These are phyloP conservation scores for Ceratocystiopsis minuta DNA, from an alignment of 2,329 filamentous ascomycete species.

Conservation along the genomic window DNA sequence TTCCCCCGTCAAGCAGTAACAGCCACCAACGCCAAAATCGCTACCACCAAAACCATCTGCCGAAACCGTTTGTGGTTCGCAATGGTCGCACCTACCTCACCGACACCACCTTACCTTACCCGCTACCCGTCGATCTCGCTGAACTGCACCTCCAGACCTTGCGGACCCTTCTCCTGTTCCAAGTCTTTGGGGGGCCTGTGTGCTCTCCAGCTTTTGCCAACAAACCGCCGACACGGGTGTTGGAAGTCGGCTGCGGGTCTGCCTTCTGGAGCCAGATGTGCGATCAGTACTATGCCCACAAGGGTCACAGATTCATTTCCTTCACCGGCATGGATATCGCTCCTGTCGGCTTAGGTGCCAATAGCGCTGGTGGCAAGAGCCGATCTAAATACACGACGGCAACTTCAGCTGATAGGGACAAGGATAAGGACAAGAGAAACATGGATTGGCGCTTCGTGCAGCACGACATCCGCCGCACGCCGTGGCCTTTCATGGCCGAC, in stretches of 20 bases:
- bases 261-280: constrained; percentile 84
- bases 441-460: constrained; percentile 82
- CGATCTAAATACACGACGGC: neutral
- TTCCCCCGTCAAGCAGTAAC: neutral
- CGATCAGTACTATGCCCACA: constrained; percentile 52
- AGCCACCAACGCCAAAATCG: too few species aligned
- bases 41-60: too few species aligned
- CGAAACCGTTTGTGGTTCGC: constrained; percentile 46
- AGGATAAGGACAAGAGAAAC: neutral
- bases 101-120: constrained; percentile 55
- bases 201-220: constrained; percentile 50
- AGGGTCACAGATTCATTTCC: constrained; percentile 49
- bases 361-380: constrained; percentile 4
- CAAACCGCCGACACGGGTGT: constrained; percentile 54
- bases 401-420: constrained; percentile 34
- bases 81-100: constrained; percentile 72
- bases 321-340: constrained; percentile 76
- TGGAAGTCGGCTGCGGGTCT: constrained; percentile 77
- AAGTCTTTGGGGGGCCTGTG: constrained; percentile 64
- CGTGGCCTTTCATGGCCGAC: constrained; percentile 59
- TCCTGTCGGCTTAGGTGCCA: constrained; percentile 22
- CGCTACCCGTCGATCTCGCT: constrained; percentile 71
- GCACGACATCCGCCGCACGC: constrained; percentile 60
- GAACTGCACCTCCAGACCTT: constrained; percentile 74
- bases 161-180: constrained; percentile 62